Percentiles rank a stretch among this genome's conserved stretches.
phyloP scores from a whole-genome alignment of 352 stramenopile genomes.

The Globisporangium lucens region DNA sequence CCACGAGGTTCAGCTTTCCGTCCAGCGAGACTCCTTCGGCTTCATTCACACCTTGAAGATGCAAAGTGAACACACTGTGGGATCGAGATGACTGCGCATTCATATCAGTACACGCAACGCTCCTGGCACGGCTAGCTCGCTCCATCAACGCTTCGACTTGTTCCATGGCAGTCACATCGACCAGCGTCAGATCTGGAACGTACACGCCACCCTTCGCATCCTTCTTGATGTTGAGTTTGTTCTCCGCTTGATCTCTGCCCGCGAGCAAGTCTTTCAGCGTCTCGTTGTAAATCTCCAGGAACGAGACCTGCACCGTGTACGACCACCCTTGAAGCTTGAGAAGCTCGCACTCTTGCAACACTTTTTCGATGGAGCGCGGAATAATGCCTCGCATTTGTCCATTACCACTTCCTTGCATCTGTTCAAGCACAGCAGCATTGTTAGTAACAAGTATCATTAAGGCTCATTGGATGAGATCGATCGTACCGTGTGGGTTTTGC shows the following conservation, averaged over 20 bases:
- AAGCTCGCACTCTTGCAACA: conserved; percentile 66
- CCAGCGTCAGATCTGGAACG: conserved; percentile 59
- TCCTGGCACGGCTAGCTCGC: conserved; percentile 55
- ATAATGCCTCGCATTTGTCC: conserved; percentile 97
- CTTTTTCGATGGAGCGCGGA: conserved; percentile 96
- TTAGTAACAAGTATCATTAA: conserved; percentile 10
- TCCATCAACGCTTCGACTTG: conserved; percentile 83
- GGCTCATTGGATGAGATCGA: not conserved
- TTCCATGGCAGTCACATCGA: conserved; percentile 46
- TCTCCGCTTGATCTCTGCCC: conserved; percentile 43
- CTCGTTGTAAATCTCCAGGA: conserved; percentile 99
- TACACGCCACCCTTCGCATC: conserved; percentile 58
- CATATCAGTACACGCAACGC: conserved; percentile 94
- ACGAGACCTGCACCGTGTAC: conserved; percentile 96
- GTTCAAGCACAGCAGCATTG: conserved; percentile 2
- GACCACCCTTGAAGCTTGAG: conserved; percentile 88
- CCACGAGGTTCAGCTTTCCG: conserved; percentile 74
- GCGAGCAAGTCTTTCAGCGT: conserved; percentile 96
- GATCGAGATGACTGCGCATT: conserved; percentile 79
- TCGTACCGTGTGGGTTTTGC: conserved; percentile 92
- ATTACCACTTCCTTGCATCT: conserved; percentile 97
- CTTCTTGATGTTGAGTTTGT: conserved; percentile 73
- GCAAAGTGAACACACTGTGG: conserved; percentile 80
- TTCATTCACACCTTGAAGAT: conserved; percentile 84
- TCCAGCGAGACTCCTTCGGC: conserved; percentile 57